Conservation (phyloP, 768 basidiomycete genomes). For the Xerocomus brunneocitrinus region DNA sequence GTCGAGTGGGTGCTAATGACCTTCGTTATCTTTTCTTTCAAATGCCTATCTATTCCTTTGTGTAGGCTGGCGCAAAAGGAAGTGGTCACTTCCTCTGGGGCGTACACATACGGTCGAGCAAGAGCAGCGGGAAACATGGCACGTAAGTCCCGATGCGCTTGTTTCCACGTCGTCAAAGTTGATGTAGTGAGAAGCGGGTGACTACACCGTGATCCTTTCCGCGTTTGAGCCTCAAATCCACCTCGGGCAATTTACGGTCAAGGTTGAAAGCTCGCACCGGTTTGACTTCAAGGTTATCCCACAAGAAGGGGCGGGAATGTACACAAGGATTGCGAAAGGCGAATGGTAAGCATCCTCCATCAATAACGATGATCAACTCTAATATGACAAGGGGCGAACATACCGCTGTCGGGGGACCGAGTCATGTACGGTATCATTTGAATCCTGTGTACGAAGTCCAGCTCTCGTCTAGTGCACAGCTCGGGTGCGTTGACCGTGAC, state of each 20-base stretch:
- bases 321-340: constrained; percentile 59
- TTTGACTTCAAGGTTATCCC: constrained; percentile 65
- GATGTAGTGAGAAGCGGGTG: constrained; percentile 40
- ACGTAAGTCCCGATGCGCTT: constrained; percentile 36
- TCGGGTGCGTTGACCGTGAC: constrained; percentile 44
- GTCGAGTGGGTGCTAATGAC: constrained; percentile 55
- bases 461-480: constrained; percentile 45
- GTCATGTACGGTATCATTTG: constrained; percentile 53
- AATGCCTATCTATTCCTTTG: neutral
- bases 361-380: neutral
- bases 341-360: constrained; percentile 54
- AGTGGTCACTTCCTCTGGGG: constrained; percentile 66
- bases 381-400: constrained; percentile 44
- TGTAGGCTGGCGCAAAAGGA: constrained; percentile 60
- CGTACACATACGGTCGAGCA: constrained; percentile 78
- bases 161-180: neutral
- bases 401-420: constrained; percentile 67
- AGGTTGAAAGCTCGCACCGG: constrained; percentile 55
- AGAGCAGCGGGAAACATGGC: constrained; percentile 46
- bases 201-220: constrained; percentile 82
- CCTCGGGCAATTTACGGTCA: constrained; percentile 60
- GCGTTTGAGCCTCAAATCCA: constrained; percentile 69
- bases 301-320: constrained; percentile 93
- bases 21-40: neutral
- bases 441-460: constrained; percentile 70